Percentiles rank a stretch among this genome's conserved stretches.
phyloP scores from a whole-genome alignment of 2,329 filamentous ascomycete genomes.

The Myriosclerotinia scirpicola region DNA sequence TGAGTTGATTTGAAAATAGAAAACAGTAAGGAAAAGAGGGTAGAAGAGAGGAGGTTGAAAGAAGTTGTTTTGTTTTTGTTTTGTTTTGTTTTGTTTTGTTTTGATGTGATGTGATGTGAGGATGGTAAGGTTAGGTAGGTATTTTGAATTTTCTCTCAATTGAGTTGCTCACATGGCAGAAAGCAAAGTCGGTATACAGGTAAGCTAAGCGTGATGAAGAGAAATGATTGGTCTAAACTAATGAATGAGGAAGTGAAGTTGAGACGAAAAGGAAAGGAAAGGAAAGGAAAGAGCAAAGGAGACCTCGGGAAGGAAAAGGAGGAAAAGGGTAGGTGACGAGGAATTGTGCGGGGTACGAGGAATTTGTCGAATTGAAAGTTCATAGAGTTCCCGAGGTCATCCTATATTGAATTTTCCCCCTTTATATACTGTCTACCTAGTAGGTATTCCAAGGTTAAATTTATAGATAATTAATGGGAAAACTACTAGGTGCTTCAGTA shows the following conservation, averaged over 20 bases:
- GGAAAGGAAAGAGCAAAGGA: not conserved
- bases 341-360: not conserved
- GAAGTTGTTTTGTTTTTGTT: constrained; percentile 1
- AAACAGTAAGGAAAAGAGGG: not conserved
- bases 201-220: constrained; percentile 1
- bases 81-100: not conserved
- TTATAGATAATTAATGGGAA: too few species aligned
- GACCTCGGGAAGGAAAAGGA: too few species aligned
- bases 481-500: too few species aligned
- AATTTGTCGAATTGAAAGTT: not conserved
- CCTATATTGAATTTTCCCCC: not conserved
- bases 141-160: not conserved
- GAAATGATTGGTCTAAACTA: not conserved
- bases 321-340: not conserved
- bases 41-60: not conserved
- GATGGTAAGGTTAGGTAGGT: too few species aligned
- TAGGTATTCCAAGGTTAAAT: too few species aligned
- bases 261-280: not conserved
- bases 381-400: not conserved
- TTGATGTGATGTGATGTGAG: not conserved
- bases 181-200: constrained; percentile 1
- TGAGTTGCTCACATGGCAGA: not conserved
- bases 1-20: not conserved
- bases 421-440: too few species aligned
- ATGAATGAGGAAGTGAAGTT: constrained; percentile 2